Evolutionary conservation across 345 rosid species (phyloP).

Genomic region (Lepidium africanum): DNA sequence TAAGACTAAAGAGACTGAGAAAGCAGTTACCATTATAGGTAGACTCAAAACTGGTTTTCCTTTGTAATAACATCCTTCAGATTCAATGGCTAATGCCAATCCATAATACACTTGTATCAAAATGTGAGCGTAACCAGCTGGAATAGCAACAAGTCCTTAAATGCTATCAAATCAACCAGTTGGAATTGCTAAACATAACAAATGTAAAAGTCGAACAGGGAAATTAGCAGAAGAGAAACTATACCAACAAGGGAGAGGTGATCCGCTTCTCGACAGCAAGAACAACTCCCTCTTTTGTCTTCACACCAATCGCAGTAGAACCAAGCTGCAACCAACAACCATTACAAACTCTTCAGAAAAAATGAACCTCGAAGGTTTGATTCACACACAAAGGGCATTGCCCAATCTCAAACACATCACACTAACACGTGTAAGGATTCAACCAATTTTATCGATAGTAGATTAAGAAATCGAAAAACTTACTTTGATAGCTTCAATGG

Average conservation of each 20-base stretch:
- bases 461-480: background rate
- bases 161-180: background rate
- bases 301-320: conserved; percentile 82
- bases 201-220: background rate
- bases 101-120: background rate
- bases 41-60: background rate
- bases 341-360: background rate
- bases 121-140: background rate
- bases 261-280: conserved; percentile 96
- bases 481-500: conserved; percentile 94
- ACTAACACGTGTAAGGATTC: background rate
- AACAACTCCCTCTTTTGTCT: conserved; percentile 89
- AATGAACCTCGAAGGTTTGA: background rate
- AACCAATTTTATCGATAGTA: background rate
- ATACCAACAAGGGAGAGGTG: conserved; percentile 75
- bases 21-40: background rate
- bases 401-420: background rate
- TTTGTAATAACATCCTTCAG: background rate
- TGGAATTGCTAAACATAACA: background rate
- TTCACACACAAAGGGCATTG: background rate
- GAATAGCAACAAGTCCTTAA: background rate
- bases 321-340: conserved; percentile 45
- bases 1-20: background rate
- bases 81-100: background rate
- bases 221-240: background rate